Evolutionary conservation across 345 rosid species (phyloP).

Genomic region (Sisymbrium altissimum): DNA sequence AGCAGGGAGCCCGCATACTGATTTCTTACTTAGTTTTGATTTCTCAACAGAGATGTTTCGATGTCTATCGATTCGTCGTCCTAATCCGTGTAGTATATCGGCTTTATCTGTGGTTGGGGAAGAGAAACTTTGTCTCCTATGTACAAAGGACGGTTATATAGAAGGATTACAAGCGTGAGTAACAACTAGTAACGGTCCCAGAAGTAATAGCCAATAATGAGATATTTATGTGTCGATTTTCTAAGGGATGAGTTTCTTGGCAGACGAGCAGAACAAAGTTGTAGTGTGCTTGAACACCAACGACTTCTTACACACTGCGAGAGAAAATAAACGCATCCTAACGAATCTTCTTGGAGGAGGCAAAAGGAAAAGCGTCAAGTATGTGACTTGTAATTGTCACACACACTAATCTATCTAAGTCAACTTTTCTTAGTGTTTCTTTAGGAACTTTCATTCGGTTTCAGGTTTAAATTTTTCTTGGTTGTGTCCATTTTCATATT

Average conservation of each 20-base stretch:
- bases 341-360: not conserved
- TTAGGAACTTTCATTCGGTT: not conserved
- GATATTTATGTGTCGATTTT: not conserved
- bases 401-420: too few species aligned
- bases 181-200: not conserved
- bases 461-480: not conserved
- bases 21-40: not conserved
- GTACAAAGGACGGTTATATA: too few species aligned
- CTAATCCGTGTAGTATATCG: not conserved
- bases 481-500: too few species aligned
- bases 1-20: not conserved
- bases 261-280: not conserved
- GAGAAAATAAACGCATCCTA: not conserved
- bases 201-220: not conserved
- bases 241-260: not conserved
- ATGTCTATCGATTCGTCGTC: not conserved
- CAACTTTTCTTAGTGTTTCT: not conserved
- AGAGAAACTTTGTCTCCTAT: not conserved
- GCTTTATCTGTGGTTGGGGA: not conserved
- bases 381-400: not conserved
- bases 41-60: not conserved
- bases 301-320: not conserved
- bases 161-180: not conserved
- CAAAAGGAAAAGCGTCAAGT: not conserved
- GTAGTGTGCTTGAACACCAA: not conserved